A percentile compares a stretch with the other conserved stretches of the same genome.
Conservation (phyloP, 2,329 filamentous ascomycete genomes). For the Hypomyces rosellus region DNA sequence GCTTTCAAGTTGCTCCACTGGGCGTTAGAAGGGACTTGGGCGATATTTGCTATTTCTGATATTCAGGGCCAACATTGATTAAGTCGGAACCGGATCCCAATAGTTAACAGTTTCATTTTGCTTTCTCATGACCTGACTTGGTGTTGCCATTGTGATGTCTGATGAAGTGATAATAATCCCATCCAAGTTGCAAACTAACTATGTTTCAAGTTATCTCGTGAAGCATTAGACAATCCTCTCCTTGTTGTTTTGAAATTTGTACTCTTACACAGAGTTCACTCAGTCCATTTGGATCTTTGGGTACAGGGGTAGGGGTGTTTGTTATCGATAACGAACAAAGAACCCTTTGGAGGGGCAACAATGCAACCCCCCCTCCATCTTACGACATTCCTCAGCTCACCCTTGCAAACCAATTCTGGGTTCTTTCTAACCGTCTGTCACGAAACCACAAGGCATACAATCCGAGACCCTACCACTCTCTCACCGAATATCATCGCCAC, state of each 20-base stretch:
- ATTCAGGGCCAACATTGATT: background rate
- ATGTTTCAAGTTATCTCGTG: too few species aligned
- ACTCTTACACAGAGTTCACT: background rate
- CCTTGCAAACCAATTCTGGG: background rate
- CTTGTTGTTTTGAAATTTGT: background rate
- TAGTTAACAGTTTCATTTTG: background rate
- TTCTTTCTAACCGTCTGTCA: background rate
- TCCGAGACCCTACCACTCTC: background rate
- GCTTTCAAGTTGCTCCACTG: too few species aligned
- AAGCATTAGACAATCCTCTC: background rate
- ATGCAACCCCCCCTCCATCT: background rate
- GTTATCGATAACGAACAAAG: background rate
- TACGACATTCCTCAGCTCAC: background rate
- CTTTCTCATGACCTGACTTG: background rate
- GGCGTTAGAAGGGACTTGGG: slow-evolving; percentile 4
- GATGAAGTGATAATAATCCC: too few species aligned
- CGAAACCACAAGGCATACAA: background rate
- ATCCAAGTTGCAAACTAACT: too few species aligned
- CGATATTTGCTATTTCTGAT: slow-evolving; percentile 1
- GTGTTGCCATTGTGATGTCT: too few species aligned
- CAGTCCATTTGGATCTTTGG: background rate
- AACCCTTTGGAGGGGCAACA: background rate
- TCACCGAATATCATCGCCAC: background rate
- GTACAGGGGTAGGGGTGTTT: background rate
- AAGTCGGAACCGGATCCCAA: background rate